Evolutionary conservation across 768 basidiomycete species (phyloP), one percentile per base, ranked within the genome.

Genomic region (Hirschioporus abietinus): DNA sequence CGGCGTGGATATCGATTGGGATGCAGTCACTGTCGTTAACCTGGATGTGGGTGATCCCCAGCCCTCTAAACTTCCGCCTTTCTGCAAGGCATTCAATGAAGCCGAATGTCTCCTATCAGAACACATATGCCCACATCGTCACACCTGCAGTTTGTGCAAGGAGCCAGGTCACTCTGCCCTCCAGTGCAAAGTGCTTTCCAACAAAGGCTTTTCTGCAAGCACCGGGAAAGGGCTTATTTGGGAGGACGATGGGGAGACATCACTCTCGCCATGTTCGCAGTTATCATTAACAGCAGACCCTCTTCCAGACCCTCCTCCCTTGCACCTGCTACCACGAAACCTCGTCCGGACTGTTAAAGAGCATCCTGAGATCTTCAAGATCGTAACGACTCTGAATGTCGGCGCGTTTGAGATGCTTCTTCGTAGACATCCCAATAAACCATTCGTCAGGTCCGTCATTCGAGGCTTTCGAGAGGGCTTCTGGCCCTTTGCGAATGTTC

Each of bases 401-500:
- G 65, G 63, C 26, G 26, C 36, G 0, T 61, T 71, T 63, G 65
- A 69, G 35, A n/a, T 35, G 1, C 65, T 68, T 36, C 66, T 71
- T n/a, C 12, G 34, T 5, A 12, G 7, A 17, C 71, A 72, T 58
- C 71, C 71, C 1, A 72, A 71, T 62, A 65, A 52, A 5, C 30
- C 64, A 35, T 61, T 71, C 30, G 71, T 72, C 24, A 25, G 63
- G n/a, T 71, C 64, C 15, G 57, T 71, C 5, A 34, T 52, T 20
- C 20, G 35, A 0, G 68, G 71, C 12, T 42, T 72, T 9, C 63
- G 66, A 6, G 36, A 72, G 0, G 68, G 71, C 0, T 71, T 72
- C 61, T 72, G 70, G 71, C 71, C 71, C 12, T 68, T 26, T 20
- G 71, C 71, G 15, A 20, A 27, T 35, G 27, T 15, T 12, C 65